These are phyloP conservation scores for Lachancea thermotolerans DNA, from an alignment of 805 yeast genomes.

Conservation along the genomic window DNA sequence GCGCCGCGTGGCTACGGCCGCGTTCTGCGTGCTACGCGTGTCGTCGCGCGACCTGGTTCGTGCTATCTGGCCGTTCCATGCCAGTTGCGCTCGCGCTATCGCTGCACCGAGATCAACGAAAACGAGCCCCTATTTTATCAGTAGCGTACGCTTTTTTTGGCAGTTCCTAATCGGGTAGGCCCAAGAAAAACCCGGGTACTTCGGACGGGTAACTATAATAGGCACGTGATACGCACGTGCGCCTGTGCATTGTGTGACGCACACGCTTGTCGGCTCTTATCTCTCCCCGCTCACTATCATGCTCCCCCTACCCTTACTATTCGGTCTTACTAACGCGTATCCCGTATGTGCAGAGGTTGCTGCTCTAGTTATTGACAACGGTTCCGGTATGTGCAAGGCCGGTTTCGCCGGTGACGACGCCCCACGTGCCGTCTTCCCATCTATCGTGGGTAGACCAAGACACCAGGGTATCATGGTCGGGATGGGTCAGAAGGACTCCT, in stretches of 20 bases:
- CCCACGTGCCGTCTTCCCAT: conserved; percentile 99
- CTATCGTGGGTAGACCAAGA: conserved; percentile 99
- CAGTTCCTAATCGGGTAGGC: background rate
- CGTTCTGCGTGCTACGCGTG: no score
- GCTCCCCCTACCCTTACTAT: no score
- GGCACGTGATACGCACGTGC: background rate
- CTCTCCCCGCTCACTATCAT: no score
- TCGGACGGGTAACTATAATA: background rate
- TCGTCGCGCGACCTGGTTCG: no score
- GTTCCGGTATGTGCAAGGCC: conserved; percentile 99
- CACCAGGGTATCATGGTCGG: conserved; percentile 99
- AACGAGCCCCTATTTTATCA: background rate
- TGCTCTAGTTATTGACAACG: conserved; percentile 87
- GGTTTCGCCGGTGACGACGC: conserved; percentile 99
- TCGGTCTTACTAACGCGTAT: conserved; percentile 4
- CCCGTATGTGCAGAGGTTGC: conserved; percentile 29
- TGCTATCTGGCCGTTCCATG: no score
- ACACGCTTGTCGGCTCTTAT: no score
- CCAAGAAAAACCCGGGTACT: background rate
- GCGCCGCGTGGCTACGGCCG: no score
- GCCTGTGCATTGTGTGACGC: background rate
- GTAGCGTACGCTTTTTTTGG: no score
- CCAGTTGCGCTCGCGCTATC: background rate
- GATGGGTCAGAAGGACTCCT: conserved; percentile 99
- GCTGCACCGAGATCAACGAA: background rate